phyloP scores from a whole-genome alignment of 2,329 filamentous ascomycete genomes.

The Ilyonectria mors-panacis region DNA sequence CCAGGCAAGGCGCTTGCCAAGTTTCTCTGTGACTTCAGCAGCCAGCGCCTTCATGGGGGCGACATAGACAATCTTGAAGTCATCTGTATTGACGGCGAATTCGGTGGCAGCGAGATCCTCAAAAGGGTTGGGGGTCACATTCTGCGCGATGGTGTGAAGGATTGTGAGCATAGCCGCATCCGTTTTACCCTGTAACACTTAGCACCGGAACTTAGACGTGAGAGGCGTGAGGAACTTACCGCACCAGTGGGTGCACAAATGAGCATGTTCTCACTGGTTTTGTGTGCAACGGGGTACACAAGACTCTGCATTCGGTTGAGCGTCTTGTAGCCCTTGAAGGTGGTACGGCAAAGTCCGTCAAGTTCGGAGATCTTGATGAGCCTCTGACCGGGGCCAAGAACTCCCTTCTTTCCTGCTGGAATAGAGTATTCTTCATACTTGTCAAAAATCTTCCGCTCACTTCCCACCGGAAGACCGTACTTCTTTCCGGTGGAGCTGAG shows the following conservation, averaged over 20 bases:
- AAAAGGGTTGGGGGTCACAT: conserved; percentile 83
- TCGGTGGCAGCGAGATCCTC: conserved; percentile 81
- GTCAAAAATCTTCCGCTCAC: conserved; percentile 76
- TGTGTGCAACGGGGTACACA: conserved; percentile 95
- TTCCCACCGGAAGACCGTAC: conserved; percentile 86
- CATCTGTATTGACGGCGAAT: conserved; percentile 85
- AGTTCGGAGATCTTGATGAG: conserved; percentile 85
- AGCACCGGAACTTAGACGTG: conserved; percentile 20
- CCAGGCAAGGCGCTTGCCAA: conserved; percentile 93
- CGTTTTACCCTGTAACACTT: conserved; percentile 81
- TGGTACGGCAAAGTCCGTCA: conserved; percentile 90
- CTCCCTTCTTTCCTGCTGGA: conserved; percentile 85
- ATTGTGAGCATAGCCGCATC: conserved; percentile 98
- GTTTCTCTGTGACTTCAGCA: conserved; percentile 94
- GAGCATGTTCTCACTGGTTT: conserved; percentile 97
- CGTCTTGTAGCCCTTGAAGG: conserved; percentile 93
- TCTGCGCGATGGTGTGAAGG: conserved; percentile 89
- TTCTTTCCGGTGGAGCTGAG: conserved; percentile 84
- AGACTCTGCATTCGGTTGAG: conserved; percentile 99
- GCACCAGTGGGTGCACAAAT: conserved; percentile 98
- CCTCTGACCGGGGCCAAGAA: conserved; percentile 78
- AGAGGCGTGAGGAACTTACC: conserved; percentile 59
- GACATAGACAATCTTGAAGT: conserved; percentile 99
- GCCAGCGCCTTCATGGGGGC: conserved; percentile 99
- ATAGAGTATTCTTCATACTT: conserved; percentile 93